phyloP scores from a whole-genome alignment of 768 basidiomycete genomes.

The Terana coerulea region DNA sequence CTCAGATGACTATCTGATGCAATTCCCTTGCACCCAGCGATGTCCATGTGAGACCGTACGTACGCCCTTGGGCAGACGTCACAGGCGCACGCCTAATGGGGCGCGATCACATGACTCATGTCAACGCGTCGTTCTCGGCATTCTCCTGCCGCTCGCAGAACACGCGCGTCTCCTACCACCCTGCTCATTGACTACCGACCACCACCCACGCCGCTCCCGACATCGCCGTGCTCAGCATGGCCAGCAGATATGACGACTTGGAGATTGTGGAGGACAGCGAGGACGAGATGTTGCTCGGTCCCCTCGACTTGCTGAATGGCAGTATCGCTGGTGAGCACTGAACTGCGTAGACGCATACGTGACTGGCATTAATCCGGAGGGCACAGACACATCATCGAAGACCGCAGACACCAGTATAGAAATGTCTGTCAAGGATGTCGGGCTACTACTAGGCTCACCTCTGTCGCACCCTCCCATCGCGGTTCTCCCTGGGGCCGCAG shows the following conservation, averaged over 20 bases:
- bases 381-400: not conserved
- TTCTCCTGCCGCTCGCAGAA: not conserved
- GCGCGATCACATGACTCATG: not conserved
- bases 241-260: not conserved
- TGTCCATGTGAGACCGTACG: no score
- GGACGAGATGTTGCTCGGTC: conserved; percentile 10
- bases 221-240: not conserved
- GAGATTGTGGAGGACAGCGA: conserved; percentile 13
- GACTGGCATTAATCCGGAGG: not conserved
- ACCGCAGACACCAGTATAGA: not conserved
- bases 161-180: not conserved
- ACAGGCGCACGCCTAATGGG: no score
- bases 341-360: not conserved
- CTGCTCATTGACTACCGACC: conserved; percentile 1
- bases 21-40: no score
- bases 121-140: conserved; percentile 2
- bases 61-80: no score
- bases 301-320: not conserved
- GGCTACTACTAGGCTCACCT: not conserved
- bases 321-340: conserved; percentile 1
- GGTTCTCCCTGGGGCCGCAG: conserved; percentile 6
- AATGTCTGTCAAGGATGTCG: not conserved
- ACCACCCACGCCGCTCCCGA: not conserved
- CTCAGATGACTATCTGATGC: no score
- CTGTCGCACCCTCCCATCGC: conserved; percentile 15